Evolutionary conservation across 768 basidiomycete genomes (phyloP), one percentile per base, ranked within the genome.

Genomic region (Kwoniella heveanensis): DNA sequence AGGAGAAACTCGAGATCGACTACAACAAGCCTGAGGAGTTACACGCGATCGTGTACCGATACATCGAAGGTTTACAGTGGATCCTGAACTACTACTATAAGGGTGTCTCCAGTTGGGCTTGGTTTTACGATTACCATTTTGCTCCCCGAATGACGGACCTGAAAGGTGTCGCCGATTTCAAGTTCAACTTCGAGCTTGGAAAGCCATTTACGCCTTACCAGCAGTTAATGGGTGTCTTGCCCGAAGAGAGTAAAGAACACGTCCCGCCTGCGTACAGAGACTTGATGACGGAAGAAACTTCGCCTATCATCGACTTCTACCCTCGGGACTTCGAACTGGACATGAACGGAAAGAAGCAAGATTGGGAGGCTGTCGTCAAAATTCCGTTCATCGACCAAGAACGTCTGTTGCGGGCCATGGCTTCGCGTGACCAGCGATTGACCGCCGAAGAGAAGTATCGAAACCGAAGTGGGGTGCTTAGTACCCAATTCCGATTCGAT

Each of bases 51-150:
- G 84, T 86, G 13, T 93, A 84, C 74, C 85, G 86, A 61, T 99
- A 96, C 78, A 85, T 91, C 19, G 91, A 98, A 77, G 96, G 96
- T 0, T 81, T 99, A 65, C 96, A 99, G 76, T 98, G 95, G 96
- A 92, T 98, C 30, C 90, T 99, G 89, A 90, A 92, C 76, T 99
- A 99, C 80, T 99, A 99, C 79, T 98, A 97, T 79, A 87, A 90
- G 66, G 96, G 96, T 5, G 93, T 98, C 19, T 90, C 92, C 5
- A 94, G 92, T 17, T 99, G 96, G 96, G 86, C 91, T 22, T 98
- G 96, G 96, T 99, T 95, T 83, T 98, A 98, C 81, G 83, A 94
- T 79, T 98, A 97, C 78, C 95, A 99, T 77, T 99, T 94, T 78
- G 90, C 96, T 0, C 96, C 96, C 22, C 87, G 93, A 27, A 97